Evolutionary conservation across 352 stramenopile species (phyloP).

Genomic region (Nannochloropsis limnetica): DNA sequence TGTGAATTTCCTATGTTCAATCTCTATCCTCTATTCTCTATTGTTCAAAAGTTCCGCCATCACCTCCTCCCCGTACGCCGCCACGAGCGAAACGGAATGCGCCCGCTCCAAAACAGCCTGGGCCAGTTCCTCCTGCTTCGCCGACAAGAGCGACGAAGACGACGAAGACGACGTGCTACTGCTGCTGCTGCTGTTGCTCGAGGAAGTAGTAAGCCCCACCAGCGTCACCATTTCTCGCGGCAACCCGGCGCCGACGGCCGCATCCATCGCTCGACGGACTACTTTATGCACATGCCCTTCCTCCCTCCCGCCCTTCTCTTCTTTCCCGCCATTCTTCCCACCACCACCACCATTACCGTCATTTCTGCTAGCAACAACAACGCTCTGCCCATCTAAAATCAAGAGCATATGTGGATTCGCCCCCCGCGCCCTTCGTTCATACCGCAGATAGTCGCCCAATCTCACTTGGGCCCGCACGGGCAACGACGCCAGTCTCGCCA

Average conservation of each 20-base stretch:
- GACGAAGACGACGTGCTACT: not conserved
- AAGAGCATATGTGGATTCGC: not conserved
- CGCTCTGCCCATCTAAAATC: not conserved
- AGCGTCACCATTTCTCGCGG: not conserved
- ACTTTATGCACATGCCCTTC: not conserved
- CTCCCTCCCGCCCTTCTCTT: not conserved
- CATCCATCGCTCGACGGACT: not conserved
- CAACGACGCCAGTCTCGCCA: not conserved
- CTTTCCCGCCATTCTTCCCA: not conserved
- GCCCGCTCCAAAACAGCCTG: not conserved
- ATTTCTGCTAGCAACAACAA: not conserved
- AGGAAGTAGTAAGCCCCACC: not conserved
- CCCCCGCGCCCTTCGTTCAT: not conserved
- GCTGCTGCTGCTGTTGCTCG: not conserved
- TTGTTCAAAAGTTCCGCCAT: not conserved
- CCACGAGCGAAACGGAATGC: constrained; percentile 30
- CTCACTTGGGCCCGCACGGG: not conserved
- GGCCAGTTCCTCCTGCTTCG: not conserved
- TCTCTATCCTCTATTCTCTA: not conserved
- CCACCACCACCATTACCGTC: not conserved
- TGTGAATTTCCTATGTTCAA: not conserved
- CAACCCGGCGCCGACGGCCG: not conserved
- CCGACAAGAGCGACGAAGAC: not conserved
- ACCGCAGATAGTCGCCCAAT: not conserved
- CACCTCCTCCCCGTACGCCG: constrained; percentile 22